These are phyloP conservation scores for Ganoderma sinense DNA, from an alignment of 1,284 basidiomycete genomes.

Conservation along the genomic window DNA sequence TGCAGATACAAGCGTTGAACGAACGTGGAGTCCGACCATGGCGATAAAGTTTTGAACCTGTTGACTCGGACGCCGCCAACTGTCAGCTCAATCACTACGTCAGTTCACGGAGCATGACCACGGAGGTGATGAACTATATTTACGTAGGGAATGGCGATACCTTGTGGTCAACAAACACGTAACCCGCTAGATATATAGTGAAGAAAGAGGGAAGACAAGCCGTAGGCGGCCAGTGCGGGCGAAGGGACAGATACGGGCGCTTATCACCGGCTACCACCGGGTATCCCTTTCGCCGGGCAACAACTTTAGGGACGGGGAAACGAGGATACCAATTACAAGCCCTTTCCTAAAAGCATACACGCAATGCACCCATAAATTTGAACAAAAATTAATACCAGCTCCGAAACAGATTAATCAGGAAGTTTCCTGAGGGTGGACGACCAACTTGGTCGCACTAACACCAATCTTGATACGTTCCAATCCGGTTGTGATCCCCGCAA, in stretches of 20 bases:
- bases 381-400: too few relatives aligned
- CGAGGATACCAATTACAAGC: too few relatives aligned
- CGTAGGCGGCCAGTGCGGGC: too few relatives aligned
- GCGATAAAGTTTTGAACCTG: not conserved
- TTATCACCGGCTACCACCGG: too few relatives aligned
- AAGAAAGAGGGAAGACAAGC: too few relatives aligned
- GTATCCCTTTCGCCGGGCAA: too few relatives aligned
- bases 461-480: constrained; percentile 48
- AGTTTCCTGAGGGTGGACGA: constrained; percentile 56
- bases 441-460: constrained; percentile 57
- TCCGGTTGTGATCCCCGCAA: constrained; percentile 52
- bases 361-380: too few relatives aligned
- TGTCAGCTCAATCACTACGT: not conserved
- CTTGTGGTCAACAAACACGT: not conserved
- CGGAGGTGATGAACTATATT: not conserved
- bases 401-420: not conserved
- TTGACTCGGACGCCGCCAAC: not conserved
- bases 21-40: not conserved
- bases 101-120: not conserved
- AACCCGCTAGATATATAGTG: not conserved
- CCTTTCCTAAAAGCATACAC: too few relatives aligned
- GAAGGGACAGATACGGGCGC: too few relatives aligned
- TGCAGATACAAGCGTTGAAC: not conserved
- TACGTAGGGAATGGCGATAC: not conserved
- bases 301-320: too few relatives aligned